Evolutionary conservation across 2,329 filamentous ascomycete species (phyloP).

Genomic region (Rhytidhysteron rufulum): DNA sequence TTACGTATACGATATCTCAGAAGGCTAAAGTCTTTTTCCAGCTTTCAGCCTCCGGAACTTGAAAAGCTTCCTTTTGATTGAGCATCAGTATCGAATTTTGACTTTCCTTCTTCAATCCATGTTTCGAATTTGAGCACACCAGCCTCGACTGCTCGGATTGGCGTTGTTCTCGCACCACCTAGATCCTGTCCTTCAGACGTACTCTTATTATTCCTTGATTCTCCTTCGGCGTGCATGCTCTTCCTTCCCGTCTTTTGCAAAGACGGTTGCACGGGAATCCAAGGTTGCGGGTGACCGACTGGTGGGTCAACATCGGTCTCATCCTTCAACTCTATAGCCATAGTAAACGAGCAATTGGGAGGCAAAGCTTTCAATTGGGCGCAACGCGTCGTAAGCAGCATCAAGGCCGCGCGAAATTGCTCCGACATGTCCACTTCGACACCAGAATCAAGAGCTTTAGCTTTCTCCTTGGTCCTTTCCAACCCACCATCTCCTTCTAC

Average conservation of each 20-base stretch:
- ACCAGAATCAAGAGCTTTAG: slow-evolving; percentile 14
- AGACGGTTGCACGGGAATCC: slow-evolving; percentile 57
- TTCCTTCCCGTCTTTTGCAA: slow-evolving; percentile 32
- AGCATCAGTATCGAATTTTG: slow-evolving; percentile 39
- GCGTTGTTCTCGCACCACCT: slow-evolving; percentile 54
- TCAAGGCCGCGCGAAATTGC: slow-evolving; percentile 65
- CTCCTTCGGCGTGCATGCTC: slow-evolving; percentile 9
- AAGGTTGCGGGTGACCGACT: slow-evolving; percentile 51
- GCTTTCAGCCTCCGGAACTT: slow-evolving; percentile 13
- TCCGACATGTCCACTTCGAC: slow-evolving; percentile 60
- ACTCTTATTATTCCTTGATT: slow-evolving; percentile 7
- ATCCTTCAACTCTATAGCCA: slow-evolving; percentile 70
- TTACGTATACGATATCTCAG: no score
- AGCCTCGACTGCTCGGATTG: slow-evolving; percentile 60
- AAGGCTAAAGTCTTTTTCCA: no score
- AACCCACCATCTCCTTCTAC: slow-evolving; percentile 9
- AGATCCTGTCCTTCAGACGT: slow-evolving; percentile 33
- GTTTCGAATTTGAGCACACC: slow-evolving; percentile 65
- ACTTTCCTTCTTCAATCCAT: slow-evolving; percentile 64
- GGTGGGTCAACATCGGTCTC: slow-evolving; percentile 49
- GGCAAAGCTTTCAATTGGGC: slow-evolving; percentile 58
- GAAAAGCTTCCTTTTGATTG: slow-evolving; percentile 16
- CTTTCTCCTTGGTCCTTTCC: slow-evolving; percentile 6
- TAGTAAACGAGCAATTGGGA: slow-evolving; percentile 65
- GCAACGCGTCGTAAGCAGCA: slow-evolving; percentile 58